Percentiles rank a stretch among this genome's conserved stretches.
These are phyloP conservation scores for Leishmania lainsoni DNA, from an alignment of 208 protist genomes.

Conservation along the genomic window DNA sequence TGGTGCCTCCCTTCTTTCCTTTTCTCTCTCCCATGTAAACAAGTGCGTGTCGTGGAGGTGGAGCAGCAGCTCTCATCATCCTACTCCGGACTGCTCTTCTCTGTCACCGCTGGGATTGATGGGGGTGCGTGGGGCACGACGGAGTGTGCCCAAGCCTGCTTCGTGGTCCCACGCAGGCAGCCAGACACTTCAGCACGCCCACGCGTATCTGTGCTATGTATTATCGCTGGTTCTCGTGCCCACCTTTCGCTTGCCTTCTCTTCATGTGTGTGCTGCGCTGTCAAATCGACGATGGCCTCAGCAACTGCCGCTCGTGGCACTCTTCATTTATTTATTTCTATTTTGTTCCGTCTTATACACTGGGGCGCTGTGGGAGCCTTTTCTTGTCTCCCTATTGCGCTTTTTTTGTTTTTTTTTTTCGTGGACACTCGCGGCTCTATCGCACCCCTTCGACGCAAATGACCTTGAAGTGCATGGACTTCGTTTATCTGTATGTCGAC, in stretches of 20 bases:
- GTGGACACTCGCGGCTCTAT: background rate
- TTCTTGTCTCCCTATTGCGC: background rate
- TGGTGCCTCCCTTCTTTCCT: background rate
- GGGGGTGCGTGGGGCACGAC: background rate
- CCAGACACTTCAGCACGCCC: background rate
- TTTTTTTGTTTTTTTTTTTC: too few species aligned
- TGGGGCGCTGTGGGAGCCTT: background rate
- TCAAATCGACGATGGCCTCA: background rate
- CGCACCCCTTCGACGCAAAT: background rate
- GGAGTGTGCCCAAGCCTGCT: background rate
- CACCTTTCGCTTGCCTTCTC: background rate
- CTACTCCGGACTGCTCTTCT: background rate
- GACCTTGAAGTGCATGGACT: background rate
- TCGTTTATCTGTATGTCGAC: background rate
- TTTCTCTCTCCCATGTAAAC: background rate
- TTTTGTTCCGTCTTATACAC: background rate
- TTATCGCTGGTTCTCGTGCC: background rate
- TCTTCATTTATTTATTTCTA: constrained; percentile 16
- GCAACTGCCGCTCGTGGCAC: background rate
- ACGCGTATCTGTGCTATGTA: background rate
- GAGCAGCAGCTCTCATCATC: background rate
- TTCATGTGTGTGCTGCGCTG: background rate
- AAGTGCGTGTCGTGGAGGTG: background rate
- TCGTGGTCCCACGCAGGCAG: background rate
- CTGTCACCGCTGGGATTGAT: background rate